Evolutionary conservation across 2,329 filamentous ascomycete genomes (phyloP), one percentile per base, ranked within the genome.

Genomic region (Aspergillus amoenus): DNA sequence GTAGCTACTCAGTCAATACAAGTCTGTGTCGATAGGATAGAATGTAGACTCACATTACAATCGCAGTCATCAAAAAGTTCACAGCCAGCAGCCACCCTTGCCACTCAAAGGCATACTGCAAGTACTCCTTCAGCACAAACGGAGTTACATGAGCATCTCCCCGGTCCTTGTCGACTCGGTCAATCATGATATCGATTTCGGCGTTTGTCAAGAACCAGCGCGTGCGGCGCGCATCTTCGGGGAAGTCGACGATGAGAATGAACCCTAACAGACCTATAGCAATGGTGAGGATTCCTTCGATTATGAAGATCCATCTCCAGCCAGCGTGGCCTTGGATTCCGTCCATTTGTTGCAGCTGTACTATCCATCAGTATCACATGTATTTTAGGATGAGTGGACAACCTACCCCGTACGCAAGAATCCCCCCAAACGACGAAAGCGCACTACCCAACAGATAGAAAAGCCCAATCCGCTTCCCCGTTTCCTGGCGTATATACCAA

Each of bases 121-220:
- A 18, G 53, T 61, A 60, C 41, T 51, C 49, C 9, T 48, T 40
- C 24, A 56, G 15, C 1, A 37, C 46, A n/a, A 63, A 57, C 1
- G 52, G 55, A 11, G 52, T 53, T 6, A 60, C 47, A 40, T 51
- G 40, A 1, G 55, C 59, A 58, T 60, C 61, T 5, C 54, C 52
- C 5, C 59, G 57, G 21, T 60, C 59, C 24, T 56, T 48, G 11
- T 63, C 50, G 9, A 63, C 61, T 12, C 50, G n/a, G 5, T 56
- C 54, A 34, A 63, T 56, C 51, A 58, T 58, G 11, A 58, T 58
- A 40, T 58, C 56, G 13, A 58, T 58, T 17, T 58, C 45, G 1
- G 40, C 1, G n/a, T 48, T 34, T 8, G 56, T 50, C 9, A 58
- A 24, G n/a, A 58, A 58, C 56, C 56, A 54, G 13, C 39, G n/a